Percentiles rank a stretch among this genome's conserved stretches.
These are phyloP conservation scores for Lodderomyces parapsilosis DNA, from an alignment of 1,139 yeast genomes.

Conservation along the genomic window DNA sequence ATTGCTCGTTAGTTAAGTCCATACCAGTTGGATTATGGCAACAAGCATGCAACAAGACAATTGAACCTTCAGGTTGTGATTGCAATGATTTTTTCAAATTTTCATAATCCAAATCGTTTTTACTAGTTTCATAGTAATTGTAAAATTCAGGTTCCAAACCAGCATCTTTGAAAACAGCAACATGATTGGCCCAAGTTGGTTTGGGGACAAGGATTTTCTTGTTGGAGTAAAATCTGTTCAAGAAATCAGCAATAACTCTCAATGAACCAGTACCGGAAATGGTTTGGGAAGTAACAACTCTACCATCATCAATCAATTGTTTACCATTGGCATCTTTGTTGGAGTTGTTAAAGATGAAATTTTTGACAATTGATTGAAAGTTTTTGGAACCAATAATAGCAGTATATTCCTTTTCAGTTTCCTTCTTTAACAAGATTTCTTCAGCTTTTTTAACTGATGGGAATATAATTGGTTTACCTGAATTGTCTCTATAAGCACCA, in stretches of 20 bases:
- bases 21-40: constrained; percentile 99
- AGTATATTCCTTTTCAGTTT: constrained; percentile 57
- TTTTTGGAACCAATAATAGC: constrained; percentile 52
- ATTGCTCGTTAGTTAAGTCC: constrained; percentile 85
- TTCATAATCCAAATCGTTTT: constrained; percentile 54
- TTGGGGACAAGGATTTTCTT: constrained; percentile 56
- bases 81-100: constrained; percentile 45
- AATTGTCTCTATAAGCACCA: constrained; percentile 50
- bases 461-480: constrained; percentile 48
- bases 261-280: constrained; percentile 62
- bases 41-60: constrained; percentile 86
- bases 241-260: constrained; percentile 55
- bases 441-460: constrained; percentile 51
- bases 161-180: constrained; percentile 53
- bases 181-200: constrained; percentile 80
- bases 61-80: constrained; percentile 50
- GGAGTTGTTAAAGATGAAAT: constrained; percentile 51
- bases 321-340: constrained; percentile 48
- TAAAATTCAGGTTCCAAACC: constrained; percentile 44
- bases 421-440: constrained; percentile 35
- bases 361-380: constrained; percentile 48
- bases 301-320: constrained; percentile 43
- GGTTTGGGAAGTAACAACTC: constrained; percentile 57
- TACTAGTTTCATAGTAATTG: constrained; percentile 53
- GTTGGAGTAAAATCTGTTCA: constrained; percentile 44